Conservation (phyloP, 1,284 basidiomycete species). For the Malassezia cuniculi region DNA sequence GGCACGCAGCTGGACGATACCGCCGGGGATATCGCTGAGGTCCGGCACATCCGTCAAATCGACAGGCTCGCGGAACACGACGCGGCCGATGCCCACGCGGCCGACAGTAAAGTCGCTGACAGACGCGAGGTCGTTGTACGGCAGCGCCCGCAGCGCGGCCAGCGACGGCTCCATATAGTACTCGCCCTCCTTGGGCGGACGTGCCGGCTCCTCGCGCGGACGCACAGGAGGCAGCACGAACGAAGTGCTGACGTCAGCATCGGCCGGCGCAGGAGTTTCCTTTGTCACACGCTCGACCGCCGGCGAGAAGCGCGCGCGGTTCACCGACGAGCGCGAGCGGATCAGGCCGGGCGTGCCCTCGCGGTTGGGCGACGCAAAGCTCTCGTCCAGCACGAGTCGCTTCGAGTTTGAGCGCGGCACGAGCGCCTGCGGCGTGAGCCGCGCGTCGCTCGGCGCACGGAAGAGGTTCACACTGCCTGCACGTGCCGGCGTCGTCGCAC, state of each 20-base stretch:
- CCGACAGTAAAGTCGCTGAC: constrained; percentile 66
- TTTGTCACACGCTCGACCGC: constrained; percentile 8
- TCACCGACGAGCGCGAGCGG: neutral
- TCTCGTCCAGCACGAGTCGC: constrained; percentile 68
- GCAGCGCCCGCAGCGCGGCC: constrained; percentile 24
- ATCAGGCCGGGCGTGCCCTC: neutral
- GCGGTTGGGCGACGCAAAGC: constrained; percentile 22
- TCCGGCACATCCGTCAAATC: constrained; percentile 75
- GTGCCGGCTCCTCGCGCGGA: constrained; percentile 15
- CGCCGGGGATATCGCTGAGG: constrained; percentile 67
- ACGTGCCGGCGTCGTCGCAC: constrained; percentile 12
- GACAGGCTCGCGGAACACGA: constrained; percentile 72
- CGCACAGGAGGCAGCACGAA: no score
- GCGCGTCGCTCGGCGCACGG: constrained; percentile 53
- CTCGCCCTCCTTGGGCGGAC: constrained; percentile 20
- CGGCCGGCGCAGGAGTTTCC: no score
- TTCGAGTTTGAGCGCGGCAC: constrained; percentile 73
- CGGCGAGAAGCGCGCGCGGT: constrained; percentile 14
- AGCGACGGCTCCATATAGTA: constrained; percentile 37
- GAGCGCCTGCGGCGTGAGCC: constrained; percentile 51
- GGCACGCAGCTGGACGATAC: constrained; percentile 74
- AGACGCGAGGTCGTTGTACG: constrained; percentile 54
- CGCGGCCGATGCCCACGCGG: constrained; percentile 76
- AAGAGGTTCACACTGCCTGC: constrained; percentile 40
- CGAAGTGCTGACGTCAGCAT: neutral